Evolutionary conservation across 768 basidiomycete genomes (phyloP).

Genomic region (Pisolithus orientalis): DNA sequence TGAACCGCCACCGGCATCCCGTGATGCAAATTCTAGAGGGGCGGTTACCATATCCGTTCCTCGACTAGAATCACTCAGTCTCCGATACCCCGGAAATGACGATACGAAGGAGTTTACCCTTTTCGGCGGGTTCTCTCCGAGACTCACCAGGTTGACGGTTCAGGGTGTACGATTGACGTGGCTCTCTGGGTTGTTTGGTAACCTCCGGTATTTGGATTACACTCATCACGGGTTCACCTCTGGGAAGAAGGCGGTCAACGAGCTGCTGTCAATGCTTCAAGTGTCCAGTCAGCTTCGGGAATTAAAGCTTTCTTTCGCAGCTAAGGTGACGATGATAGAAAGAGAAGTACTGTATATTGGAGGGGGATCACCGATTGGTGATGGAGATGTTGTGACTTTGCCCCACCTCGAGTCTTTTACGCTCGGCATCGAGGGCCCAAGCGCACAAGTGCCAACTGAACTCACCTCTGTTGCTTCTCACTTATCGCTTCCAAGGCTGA

Average conservation of each 20-base stretch:
- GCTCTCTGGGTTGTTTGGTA: constrained; percentile 55
- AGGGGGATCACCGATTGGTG: constrained; percentile 19
- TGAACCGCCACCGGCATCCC: constrained; percentile 7
- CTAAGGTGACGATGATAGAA: constrained; percentile 18
- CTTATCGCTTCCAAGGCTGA: constrained; percentile 42
- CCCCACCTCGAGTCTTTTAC: constrained; percentile 42
- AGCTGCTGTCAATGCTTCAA: constrained; percentile 52
- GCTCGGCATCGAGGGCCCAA: constrained; percentile 44
- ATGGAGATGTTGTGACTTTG: constrained; percentile 32
- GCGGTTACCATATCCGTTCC: constrained; percentile 29
- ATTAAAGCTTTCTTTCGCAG: constrained; percentile 50
- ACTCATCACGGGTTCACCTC: constrained; percentile 64
- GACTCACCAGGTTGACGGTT: constrained; percentile 47
- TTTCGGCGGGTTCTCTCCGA: constrained; percentile 57
- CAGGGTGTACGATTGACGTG: constrained; percentile 61
- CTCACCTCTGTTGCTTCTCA: constrained; percentile 46
- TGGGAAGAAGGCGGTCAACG: constrained; percentile 49
- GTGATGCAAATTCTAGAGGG: constrained; percentile 6
- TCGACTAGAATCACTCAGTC: constrained; percentile 46
- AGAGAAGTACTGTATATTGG: constrained; percentile 13
- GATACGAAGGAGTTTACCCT: constrained; percentile 61
- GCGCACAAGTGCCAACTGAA: constrained; percentile 62
- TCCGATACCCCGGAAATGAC: constrained; percentile 60
- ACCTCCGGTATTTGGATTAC: constrained; percentile 61
- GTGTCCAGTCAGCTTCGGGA: constrained; percentile 48